Conservation (phyloP, 495 filamentous ascomycete species). For the Astrothelium macrocarpum region DNA sequence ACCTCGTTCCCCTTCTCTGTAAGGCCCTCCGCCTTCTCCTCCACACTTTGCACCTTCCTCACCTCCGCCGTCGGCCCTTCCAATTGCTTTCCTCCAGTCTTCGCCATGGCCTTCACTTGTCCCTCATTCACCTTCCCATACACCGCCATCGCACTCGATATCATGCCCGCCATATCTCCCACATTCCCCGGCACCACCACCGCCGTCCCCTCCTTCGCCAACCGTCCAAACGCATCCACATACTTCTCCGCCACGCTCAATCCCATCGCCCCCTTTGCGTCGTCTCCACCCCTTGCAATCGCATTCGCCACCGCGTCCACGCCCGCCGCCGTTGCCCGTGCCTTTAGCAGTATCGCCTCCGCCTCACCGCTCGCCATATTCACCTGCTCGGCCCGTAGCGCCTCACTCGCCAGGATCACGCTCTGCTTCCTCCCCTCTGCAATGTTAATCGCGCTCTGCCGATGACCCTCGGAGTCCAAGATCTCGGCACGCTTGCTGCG, state of each 20-base stretch:
- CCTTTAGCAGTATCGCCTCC: conserved; percentile 79
- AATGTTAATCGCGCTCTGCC: conserved; percentile 96
- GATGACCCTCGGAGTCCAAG: conserved; percentile 87
- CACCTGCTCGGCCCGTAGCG: conserved; percentile 79
- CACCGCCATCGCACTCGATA: conserved; percentile 88
- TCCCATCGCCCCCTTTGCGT: conserved; percentile 72
- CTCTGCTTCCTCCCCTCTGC: conserved; percentile 93
- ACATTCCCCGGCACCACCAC: conserved; percentile 95
- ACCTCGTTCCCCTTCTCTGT: conserved; percentile 20
- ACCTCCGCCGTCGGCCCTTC: conserved; percentile 19
- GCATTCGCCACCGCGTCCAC: conserved; percentile 73
- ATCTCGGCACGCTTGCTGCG: conserved; percentile 96
- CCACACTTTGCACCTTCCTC: conserved; percentile 11
- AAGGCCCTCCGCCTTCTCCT: conserved; percentile 11
- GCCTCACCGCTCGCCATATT: conserved; percentile 87
- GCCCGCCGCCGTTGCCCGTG: conserved; percentile 74
- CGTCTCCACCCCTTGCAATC: conserved; percentile 58
- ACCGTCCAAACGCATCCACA: conserved; percentile 83
- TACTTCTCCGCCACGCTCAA: conserved; percentile 94
- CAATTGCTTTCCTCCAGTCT: conserved; percentile 36
- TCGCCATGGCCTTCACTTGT: conserved; percentile 63
- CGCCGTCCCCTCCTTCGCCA: conserved; percentile 88
- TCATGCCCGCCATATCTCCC: conserved; percentile 95
- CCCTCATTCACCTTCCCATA: conserved; percentile 86
- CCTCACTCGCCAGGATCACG: conserved; percentile 91